These are phyloP conservation scores for Pseudogymnoascus sp. DNA, from an alignment of 2,329 filamentous ascomycete species.

Conservation along the genomic window DNA sequence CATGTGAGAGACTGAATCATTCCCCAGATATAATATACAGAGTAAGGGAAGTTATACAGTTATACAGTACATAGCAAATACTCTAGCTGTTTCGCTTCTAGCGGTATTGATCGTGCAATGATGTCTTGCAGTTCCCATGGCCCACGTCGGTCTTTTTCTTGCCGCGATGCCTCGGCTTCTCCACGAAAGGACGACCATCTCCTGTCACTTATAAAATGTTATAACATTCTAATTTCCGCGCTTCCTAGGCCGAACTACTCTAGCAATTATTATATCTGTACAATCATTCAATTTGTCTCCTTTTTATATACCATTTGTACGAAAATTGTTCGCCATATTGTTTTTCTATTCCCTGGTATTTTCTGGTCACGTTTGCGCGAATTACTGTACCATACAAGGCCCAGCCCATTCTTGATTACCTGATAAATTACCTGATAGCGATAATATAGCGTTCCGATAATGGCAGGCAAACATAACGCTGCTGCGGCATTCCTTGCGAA, in stretches of 20 bases:
- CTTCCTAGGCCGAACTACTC: neutral
- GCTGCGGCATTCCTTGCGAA: neutral
- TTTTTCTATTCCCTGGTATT: neutral
- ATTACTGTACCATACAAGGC: constrained; percentile 4
- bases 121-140: neutral
- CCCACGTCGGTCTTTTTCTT: constrained; percentile 1
- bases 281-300: constrained; percentile 3
- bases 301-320: constrained; percentile 10
- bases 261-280: neutral
- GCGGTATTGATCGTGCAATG: neutral
- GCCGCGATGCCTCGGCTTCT: constrained; percentile 9
- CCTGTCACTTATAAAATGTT: constrained; percentile 1
- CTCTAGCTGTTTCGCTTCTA: constrained; percentile 2
- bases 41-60: neutral
- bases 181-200: neutral
- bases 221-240: constrained; percentile 5
- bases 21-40: constrained; percentile 3
- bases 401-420: constrained; percentile 1
- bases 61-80: neutral
- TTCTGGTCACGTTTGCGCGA: constrained; percentile 5
- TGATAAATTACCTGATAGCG: constrained; percentile 11
- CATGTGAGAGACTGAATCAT: constrained; percentile 2
- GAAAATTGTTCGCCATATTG: constrained; percentile 4
- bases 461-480: neutral
- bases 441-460: constrained; percentile 8